Evolutionary conservation across 306 rosid genomes (phyloP).

Genomic region (Hylodesmum podocarpum): DNA sequence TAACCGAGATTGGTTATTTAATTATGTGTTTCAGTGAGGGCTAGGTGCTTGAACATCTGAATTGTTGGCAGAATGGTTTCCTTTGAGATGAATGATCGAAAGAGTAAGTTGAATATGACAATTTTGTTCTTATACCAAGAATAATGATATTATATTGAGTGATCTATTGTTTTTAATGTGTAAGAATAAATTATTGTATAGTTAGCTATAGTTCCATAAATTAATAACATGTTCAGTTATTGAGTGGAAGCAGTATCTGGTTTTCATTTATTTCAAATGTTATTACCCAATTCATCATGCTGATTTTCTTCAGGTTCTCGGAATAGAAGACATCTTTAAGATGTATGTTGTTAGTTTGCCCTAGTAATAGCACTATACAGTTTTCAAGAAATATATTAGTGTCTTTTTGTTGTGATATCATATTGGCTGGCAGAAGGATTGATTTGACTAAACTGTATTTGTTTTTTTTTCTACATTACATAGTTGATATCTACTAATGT

Average conservation of each 20-base stretch:
- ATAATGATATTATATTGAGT: neutral
- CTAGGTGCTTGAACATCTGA: conserved; percentile 28
- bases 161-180: neutral
- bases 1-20: conserved; percentile 20
- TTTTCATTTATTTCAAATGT: neutral
- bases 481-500: conserved; percentile 5
- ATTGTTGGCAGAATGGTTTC: conserved; percentile 67
- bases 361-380: neutral
- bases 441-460: neutral
- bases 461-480: neutral
- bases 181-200: neutral
- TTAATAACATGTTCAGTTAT: neutral
- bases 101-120: conserved; percentile 60
- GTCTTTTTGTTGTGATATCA: conserved; percentile 18
- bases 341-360: conserved; percentile 11
- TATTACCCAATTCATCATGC: neutral
- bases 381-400: neutral
- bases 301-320: conserved; percentile 18
- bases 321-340: conserved; percentile 7
- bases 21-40: conserved; percentile 45
- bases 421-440: neutral
- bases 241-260: neutral
- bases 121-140: neutral
- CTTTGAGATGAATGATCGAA: conserved; percentile 97
- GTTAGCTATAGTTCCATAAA: neutral